Evolutionary conservation across 208 protist genomes (phyloP).

Genomic region (Angomonas ambiguus): DNA sequence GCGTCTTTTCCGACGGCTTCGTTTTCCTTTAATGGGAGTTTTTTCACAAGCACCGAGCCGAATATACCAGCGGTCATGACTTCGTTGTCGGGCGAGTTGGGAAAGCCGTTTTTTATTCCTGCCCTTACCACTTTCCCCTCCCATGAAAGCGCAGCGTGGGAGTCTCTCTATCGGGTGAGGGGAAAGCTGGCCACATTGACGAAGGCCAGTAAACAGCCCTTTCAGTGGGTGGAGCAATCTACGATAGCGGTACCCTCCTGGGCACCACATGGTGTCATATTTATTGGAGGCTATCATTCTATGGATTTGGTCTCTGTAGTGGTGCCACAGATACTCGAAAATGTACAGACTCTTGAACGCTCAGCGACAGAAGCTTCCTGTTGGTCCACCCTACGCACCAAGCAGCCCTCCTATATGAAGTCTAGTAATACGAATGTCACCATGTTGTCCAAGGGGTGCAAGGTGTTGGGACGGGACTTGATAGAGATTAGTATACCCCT

Average conservation of each 20-base stretch:
- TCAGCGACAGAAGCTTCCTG: neutral
- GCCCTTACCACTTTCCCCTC: neutral
- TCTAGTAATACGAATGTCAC: neutral
- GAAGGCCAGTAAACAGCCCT: neutral
- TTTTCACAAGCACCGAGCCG: neutral
- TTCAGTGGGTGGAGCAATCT: neutral
- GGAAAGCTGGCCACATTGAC: neutral
- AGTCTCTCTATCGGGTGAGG: neutral
- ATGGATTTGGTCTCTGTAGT: neutral
- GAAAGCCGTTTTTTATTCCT: slow-evolving; percentile 4
- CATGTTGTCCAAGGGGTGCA: neutral
- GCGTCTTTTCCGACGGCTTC: neutral
- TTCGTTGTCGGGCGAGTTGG: neutral
- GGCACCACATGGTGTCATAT: slow-evolving; percentile 1
- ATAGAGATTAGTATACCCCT: neutral
- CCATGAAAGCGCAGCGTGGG: neutral
- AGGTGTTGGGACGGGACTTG: neutral
- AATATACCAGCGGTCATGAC: neutral
- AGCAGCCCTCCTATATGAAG: neutral
- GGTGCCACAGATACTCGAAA: neutral
- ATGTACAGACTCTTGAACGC: neutral
- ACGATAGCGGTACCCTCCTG: neutral
- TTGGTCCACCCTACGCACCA: neutral
- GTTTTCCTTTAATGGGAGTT: neutral
- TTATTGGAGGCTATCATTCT: slow-evolving; percentile 1